Base-by-base conservation (phyloP, 2,329 filamentous ascomycete species). In the Neofusicoccum kwambonambiense region DNA sequence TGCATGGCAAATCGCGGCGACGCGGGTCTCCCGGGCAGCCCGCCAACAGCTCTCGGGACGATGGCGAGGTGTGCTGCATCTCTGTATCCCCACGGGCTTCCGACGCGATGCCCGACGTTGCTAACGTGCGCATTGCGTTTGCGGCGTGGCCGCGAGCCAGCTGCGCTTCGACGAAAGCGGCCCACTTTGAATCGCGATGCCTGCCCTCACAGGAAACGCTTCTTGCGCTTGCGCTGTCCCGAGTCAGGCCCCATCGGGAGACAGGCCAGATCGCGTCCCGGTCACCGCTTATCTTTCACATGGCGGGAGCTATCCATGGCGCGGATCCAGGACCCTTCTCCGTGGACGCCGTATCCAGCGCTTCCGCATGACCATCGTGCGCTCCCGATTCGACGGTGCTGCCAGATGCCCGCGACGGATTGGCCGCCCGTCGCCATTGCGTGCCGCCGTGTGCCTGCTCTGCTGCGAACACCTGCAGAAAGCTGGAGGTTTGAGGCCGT, bases 311-410 rank as follows among this genome's bases (percentile, higher is more conserved):
- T 45, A 57, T 41, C 54, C 54, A 57, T 57, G 54, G 39, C 54
- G 54, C 54, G 54, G 54, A 57, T 57, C 54, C n/a, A 57, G 39
- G 54, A 57, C 54, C 54, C 54, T 57, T 57, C 41, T 57, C 54
- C 54, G 54, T 57, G 54, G 39, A 41, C 54, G 54, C 22, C 54
- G 54, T 57, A 57, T 44, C 54, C 54, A 57, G n/a, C 37, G 9
- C 54, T 34, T 57, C 54, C 54, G 54, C 54, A 44, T 57, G 54
- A 57, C 54, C 54, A 45, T 57, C 39, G 54, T 44, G 54, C 54
- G 54, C 22, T 57, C 54, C 54, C 54, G 54, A 57, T 34, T 17
- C 54, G 39, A 42, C 39, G 41, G 39, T 6, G n/a, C 52, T 22
- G 52, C 34, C 34, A 39, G 51, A 39, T 41, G 51, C 51, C 52